These are phyloP conservation scores for Syzygium malaccense DNA, from an alignment of 441 rosid species.

Conservation along the genomic window DNA sequence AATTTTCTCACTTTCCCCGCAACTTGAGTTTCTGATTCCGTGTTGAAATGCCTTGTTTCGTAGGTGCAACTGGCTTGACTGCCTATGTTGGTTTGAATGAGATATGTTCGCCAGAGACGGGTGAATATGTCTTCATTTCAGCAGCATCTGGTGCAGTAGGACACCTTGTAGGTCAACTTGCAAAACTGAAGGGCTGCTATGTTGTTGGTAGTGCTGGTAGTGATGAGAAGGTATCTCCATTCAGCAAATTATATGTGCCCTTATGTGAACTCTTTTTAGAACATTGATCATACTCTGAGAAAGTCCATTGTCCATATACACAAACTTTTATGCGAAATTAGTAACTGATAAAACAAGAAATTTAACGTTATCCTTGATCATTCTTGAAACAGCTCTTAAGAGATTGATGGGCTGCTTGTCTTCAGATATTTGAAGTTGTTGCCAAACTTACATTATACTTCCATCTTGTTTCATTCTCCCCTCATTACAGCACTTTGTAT, in stretches of 20 bases:
- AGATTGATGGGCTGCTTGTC: not conserved
- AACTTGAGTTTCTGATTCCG: not conserved
- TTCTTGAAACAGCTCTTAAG: not conserved
- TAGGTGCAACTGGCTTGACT: conserved; percentile 82
- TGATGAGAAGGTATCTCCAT: not conserved
- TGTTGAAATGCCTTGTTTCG: not conserved
- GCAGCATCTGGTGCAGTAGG: conserved; percentile 90
- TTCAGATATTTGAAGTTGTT: not conserved
- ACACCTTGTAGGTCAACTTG: conserved; percentile 83
- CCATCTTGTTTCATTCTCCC: not conserved
- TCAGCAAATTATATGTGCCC: not conserved
- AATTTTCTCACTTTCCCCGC: not conserved
- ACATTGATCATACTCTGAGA: not conserved
- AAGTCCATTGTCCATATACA: not conserved
- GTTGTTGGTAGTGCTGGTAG: conserved; percentile 81
- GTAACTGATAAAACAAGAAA: not conserved
- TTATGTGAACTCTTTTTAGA: not conserved
- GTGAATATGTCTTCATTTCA: conserved; percentile 63
- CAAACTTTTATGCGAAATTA: not conserved
- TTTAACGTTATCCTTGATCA: not conserved
- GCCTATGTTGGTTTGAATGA: conserved; percentile 72
- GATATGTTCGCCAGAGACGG: conserved; percentile 55
- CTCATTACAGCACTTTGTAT: not conserved
- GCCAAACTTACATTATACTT: not conserved
- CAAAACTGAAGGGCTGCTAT: conserved; percentile 73